These are phyloP conservation scores for Aspergillus tamarii DNA, from an alignment of 2,329 filamentous ascomycete species.

Conservation along the genomic window DNA sequence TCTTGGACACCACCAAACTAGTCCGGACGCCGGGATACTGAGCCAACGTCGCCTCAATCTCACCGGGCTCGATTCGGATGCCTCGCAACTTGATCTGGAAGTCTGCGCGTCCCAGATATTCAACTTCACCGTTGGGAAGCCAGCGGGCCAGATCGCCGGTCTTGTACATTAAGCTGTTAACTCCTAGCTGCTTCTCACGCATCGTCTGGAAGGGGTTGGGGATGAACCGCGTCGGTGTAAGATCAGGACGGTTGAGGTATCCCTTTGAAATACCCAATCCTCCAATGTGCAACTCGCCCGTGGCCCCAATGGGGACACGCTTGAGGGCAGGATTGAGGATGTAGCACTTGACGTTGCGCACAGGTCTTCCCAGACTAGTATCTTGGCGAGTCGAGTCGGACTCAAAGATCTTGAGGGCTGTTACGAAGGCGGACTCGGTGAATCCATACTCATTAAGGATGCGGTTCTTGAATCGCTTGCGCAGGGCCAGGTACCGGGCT, in stretches of 20 bases:
- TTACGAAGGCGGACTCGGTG: not conserved
- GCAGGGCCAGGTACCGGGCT: not conserved
- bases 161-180: slow-evolving; percentile 13
- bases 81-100: slow-evolving; percentile 65
- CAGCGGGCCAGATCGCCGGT: slow-evolving; percentile 27
- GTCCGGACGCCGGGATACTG: not conserved
- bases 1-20: not conserved
- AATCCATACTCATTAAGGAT: not conserved
- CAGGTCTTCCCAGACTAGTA: not conserved
- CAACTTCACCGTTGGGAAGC: slow-evolving; percentile 21
- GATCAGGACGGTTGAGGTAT: slow-evolving; percentile 21
- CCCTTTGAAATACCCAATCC: slow-evolving; percentile 7
- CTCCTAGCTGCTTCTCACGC: not conserved
- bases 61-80: slow-evolving; percentile 60
- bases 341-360: not conserved
- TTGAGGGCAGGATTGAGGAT: not conserved
- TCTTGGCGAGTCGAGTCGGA: not conserved
- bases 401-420: not conserved
- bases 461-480: not conserved
- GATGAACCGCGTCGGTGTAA: slow-evolving; percentile 15
- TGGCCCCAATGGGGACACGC: not conserved
- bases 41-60: slow-evolving; percentile 24
- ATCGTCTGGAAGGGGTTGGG: not conserved
- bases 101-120: slow-evolving; percentile 58
- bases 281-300: not conserved